Evolutionary conservation across 1,139 yeast genomes (phyloP).

Genomic region (Geotrichum europaeum): DNA sequence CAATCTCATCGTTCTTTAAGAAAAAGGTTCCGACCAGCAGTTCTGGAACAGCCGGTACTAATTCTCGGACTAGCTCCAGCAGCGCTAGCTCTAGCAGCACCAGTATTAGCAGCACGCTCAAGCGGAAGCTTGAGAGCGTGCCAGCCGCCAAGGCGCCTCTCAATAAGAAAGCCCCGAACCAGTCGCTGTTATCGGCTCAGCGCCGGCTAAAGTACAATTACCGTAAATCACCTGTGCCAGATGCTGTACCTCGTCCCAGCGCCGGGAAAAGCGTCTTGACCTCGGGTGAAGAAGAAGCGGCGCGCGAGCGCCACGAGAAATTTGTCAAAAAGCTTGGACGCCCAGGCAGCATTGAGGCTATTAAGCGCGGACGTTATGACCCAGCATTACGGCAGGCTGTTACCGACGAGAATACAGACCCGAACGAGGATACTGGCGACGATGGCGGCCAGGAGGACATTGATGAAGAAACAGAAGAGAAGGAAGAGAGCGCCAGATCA

Average conservation of each 20-base stretch:
- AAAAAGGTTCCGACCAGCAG: background rate
- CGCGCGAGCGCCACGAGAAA: slow-evolving; percentile 13
- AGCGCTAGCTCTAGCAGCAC: background rate
- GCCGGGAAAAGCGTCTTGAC: background rate
- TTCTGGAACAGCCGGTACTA: background rate
- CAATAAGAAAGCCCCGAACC: background rate
- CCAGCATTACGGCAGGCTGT: slow-evolving; percentile 2
- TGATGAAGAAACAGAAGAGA: slow-evolving; percentile 6
- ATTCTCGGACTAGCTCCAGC: background rate
- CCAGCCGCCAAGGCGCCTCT: background rate
- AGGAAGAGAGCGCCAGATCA: background rate
- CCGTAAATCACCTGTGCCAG: background rate
- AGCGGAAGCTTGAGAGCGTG: background rate
- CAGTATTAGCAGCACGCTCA: background rate
- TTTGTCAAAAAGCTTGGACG: slow-evolving; percentile 20
- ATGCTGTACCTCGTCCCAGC: background rate
- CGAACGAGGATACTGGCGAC: background rate
- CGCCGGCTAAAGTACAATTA: slow-evolving; percentile 12
- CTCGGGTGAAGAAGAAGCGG: background rate
- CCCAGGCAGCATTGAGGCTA: slow-evolving; percentile 23
- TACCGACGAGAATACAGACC: background rate
- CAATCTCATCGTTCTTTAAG: background rate
- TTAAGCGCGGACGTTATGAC: slow-evolving; percentile 16
- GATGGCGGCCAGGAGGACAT: slow-evolving; percentile 8
- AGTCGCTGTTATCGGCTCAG: slow-evolving; percentile 11